These are phyloP conservation scores for Colletotrichum caudatum DNA, from an alignment of 2,329 filamentous ascomycete genomes.

Conservation along the genomic window DNA sequence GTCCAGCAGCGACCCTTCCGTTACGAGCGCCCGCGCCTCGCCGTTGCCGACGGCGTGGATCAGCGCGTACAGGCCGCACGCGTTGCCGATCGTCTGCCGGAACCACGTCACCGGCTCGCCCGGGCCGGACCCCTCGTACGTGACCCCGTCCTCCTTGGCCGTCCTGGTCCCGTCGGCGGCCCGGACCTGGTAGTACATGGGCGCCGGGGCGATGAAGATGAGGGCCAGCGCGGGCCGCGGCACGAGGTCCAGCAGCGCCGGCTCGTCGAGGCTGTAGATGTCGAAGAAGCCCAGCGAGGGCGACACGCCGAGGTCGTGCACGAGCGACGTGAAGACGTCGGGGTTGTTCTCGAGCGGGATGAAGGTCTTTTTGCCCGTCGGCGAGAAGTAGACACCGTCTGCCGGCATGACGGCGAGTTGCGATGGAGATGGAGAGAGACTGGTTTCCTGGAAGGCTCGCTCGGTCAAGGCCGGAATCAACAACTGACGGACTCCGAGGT, in stretches of 20 bases:
- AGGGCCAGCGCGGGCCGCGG: constrained; percentile 82
- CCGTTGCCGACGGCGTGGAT: constrained; percentile 82
- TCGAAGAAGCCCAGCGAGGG: constrained; percentile 79
- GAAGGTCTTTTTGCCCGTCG: constrained; percentile 51
- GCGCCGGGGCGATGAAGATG: constrained; percentile 80
- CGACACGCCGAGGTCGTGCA: constrained; percentile 78
- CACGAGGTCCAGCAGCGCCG: constrained; percentile 79
- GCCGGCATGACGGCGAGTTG: constrained; percentile 45
- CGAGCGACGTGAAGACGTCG: constrained; percentile 79
- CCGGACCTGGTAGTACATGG: constrained; percentile 60
- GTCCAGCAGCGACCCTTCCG: constrained; percentile 65
- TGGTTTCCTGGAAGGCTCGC: accelerated
- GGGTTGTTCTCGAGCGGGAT: constrained; percentile 72
- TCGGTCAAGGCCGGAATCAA: not conserved
- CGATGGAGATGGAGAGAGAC: no score
- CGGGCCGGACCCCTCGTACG: constrained; percentile 49
- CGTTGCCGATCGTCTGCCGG: constrained; percentile 85
- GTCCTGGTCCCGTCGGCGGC: constrained; percentile 38
- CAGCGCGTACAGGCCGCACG: constrained; percentile 83
- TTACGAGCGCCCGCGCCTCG: constrained; percentile 66
- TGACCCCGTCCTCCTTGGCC: constrained; percentile 44
- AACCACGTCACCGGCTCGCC: constrained; percentile 83
- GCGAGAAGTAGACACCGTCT: constrained; percentile 46
- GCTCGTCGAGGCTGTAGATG: constrained; percentile 84
- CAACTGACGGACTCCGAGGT: no score